Base-by-base conservation (phyloP, 257 asterid genomes). In the Solanum boliviense region DNA sequence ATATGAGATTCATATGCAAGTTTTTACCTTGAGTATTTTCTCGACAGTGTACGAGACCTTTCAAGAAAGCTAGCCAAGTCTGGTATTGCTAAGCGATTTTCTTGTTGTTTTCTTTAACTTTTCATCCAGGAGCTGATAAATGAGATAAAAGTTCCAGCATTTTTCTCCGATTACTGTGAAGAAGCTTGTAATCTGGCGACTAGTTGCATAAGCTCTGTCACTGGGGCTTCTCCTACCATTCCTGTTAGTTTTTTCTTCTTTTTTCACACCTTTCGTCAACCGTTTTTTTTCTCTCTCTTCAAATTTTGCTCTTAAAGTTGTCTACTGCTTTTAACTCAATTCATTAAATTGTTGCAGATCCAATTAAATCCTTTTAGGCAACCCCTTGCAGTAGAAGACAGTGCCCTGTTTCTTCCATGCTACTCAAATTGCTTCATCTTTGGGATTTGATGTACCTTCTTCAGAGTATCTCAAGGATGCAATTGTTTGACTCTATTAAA, bases 321-420 rank as follows among this genome's bases (percentile, higher is more conserved):
- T 48, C 25, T 29, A 18, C 29, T 65, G 36, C 16, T 35, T 31
- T 16, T 46, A 21, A 27, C 7, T 10, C 65, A 21, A 41, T 38
- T 68, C 76, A 23, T 75, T 20, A 74, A 20, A 74, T 73, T 46
- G 52, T 4, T 86, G 92, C 93, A 96, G 98, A 89, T 97, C 88
- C 98, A 95, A 94, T 60, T 95, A 44, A 95, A 95, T 90, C 98
- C 99, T 39, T 97, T 97, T 93, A 95, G 99, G 90, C 98, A 95
- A 89, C 99, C 99, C 87, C 90, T 93, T 88, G 92, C 90, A 1
- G 93, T 94, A 41, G 98, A 95, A 90, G 95, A 93, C 87, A 93
- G 93, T 86, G 98, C 93, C 70, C 88, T 97, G 48, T 84, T 56
- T 67, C 91, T 97, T 83, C 99, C 98, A 67, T 95, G 98, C 93